Evolutionary conservation across 768 basidiomycete species (phyloP).

Genomic region (Cyathus striatus): DNA sequence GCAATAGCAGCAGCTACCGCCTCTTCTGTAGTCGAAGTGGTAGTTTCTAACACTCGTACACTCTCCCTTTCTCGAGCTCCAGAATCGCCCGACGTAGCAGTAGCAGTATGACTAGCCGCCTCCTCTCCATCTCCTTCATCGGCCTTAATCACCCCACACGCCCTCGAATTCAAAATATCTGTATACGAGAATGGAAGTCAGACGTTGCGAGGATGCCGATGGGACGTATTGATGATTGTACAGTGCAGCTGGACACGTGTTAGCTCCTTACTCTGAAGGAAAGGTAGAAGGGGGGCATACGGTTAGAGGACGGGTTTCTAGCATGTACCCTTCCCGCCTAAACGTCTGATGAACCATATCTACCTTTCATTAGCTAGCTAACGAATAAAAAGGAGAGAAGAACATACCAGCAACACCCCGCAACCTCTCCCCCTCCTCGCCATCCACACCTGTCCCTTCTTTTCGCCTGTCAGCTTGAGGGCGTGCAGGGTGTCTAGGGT

Average conservation of each 20-base stretch:
- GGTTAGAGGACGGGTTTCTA: constrained; percentile 45
- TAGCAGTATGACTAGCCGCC: too few species aligned
- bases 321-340: constrained; percentile 31
- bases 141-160: constrained; percentile 1
- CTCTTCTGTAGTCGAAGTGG: too few species aligned
- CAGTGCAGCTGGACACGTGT: constrained; percentile 35
- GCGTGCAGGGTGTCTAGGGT: constrained; percentile 46
- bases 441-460: constrained; percentile 17
- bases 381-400: not conserved
- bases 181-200: constrained; percentile 30
- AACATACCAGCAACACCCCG: constrained; percentile 21
- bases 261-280: not conserved
- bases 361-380: not conserved
- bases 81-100: too few species aligned
- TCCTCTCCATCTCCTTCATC: too few species aligned
- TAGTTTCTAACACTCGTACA: too few species aligned
- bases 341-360: constrained; percentile 31
- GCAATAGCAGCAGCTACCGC: too few species aligned
- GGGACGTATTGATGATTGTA: constrained; percentile 43
- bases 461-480: constrained; percentile 27
- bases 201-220: constrained; percentile 32
- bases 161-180: constrained; percentile 23
- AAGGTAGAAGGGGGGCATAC: constrained; percentile 17
- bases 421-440: constrained; percentile 17
- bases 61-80: too few species aligned